These are phyloP conservation scores for Russula sp. DNA, from an alignment of 768 basidiomycete species.

Conservation along the genomic window DNA sequence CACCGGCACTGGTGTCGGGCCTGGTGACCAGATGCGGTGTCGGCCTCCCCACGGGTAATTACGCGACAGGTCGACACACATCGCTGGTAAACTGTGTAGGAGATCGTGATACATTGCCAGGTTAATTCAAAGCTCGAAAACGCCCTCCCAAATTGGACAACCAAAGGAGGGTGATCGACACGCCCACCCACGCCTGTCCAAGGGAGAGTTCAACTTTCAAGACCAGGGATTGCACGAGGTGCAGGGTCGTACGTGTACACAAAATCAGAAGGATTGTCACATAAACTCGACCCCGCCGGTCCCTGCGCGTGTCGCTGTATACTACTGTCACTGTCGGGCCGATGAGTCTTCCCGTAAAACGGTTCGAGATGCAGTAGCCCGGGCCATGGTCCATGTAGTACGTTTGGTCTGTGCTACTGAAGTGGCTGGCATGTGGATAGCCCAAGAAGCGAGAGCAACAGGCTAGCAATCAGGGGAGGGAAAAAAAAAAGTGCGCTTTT, in stretches of 20 bases:
- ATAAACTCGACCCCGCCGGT: background rate
- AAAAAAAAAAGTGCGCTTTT: background rate
- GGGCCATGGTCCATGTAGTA: background rate
- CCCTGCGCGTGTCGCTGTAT: background rate
- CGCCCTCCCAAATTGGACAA: background rate
- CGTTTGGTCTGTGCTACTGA: background rate
- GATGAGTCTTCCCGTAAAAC: background rate
- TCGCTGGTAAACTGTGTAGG: background rate
- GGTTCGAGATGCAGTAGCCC: background rate
- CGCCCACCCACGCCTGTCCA: slow-evolving; percentile 2
- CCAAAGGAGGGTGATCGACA: background rate
- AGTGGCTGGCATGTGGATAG: background rate
- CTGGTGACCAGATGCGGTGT: background rate
- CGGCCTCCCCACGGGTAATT: background rate
- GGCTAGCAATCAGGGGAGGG: background rate
- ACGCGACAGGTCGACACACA: background rate
- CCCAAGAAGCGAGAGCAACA: background rate
- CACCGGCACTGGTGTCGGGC: background rate
- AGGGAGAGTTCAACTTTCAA: background rate
- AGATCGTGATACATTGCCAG: background rate
- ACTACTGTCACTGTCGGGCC: background rate
- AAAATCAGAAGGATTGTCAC: background rate
- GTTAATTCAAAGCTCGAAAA: background rate
- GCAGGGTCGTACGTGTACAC: slow-evolving; percentile 2
- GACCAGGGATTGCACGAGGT: background rate